phyloP scores from a whole-genome alignment of 73 alveolate species.

The Tetrahymena elliotti region DNA sequence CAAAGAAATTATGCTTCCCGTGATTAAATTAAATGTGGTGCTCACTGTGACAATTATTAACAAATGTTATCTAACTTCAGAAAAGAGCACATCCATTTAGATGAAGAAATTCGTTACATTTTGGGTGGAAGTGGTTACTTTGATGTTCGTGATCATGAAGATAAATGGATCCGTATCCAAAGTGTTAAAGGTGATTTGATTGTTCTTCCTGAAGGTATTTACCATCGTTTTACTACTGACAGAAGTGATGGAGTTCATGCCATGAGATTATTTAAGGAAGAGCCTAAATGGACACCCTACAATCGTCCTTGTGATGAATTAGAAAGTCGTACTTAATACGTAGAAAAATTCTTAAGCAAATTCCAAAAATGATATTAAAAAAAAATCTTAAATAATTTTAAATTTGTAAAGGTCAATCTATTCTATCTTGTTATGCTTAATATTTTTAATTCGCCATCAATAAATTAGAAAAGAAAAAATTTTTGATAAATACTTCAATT shows the following conservation, averaged over 20 bases:
- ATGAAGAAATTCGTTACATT: conserved; percentile 41
- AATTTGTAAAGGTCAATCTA: no score
- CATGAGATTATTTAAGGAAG: conserved; percentile 16
- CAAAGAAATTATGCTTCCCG: not conserved
- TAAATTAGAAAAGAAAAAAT: no score
- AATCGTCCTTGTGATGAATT: conserved; percentile 43
- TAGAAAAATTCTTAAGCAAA: not conserved
- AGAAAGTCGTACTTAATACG: conserved; percentile 5
- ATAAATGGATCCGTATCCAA: conserved; percentile 38
- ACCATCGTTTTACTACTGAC: conserved; percentile 20
- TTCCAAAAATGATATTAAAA: not conserved
- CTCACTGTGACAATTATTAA: not conserved
- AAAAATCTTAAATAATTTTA: not conserved
- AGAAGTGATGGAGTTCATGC: not conserved
- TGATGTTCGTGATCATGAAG: conserved; percentile 43
- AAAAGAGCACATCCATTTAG: not conserved
- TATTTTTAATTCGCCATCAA: no score
- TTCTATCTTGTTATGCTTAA: no score
- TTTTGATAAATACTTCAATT: no score
- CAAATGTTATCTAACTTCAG: not conserved
- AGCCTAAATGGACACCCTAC: conserved; percentile 47
- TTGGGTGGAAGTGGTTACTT: conserved; percentile 48
- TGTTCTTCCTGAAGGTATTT: conserved; percentile 47
- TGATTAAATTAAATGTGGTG: not conserved
- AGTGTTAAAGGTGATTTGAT: conserved; percentile 29